Evolutionary conservation across 129 eudicot genomes (phyloP).

Genomic region (Tagetes patula): DNA sequence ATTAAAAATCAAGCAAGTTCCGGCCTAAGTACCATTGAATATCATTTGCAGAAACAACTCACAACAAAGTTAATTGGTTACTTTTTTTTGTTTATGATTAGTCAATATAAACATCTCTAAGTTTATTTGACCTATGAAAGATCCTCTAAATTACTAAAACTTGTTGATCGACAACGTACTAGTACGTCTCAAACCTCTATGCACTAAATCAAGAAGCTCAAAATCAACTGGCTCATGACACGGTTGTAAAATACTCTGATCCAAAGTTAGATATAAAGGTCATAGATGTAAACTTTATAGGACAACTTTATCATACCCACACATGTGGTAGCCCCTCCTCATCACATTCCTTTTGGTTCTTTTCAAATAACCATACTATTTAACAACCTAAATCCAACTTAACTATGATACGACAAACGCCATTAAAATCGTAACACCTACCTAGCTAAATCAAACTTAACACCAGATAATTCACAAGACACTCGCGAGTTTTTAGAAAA

Average conservation of each 20-base stretch:
- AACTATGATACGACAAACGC: neutral
- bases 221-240: neutral
- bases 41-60: neutral
- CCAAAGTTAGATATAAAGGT: neutral
- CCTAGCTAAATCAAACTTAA: neutral
- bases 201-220: neutral
- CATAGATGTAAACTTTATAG: neutral
- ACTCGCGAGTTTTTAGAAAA: neutral
- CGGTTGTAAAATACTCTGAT: neutral
- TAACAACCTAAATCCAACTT: neutral
- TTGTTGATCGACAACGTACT: neutral
- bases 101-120: slow-evolving; percentile 10
- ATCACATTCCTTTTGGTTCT: neutral
- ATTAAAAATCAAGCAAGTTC: neutral
- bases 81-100: neutral
- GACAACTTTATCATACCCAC: slow-evolving; percentile 22
- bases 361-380: neutral
- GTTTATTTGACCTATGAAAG: neutral
- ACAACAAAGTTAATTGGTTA: neutral
- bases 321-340: slow-evolving; percentile 30
- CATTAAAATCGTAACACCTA: neutral
- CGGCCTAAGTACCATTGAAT: neutral
- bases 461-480: neutral
- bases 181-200: neutral
- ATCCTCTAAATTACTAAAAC: neutral